These are phyloP conservation scores for Phascolomyces articulosus DNA, from an alignment of 371 early-diverging fungal species.

Conservation along the genomic window DNA sequence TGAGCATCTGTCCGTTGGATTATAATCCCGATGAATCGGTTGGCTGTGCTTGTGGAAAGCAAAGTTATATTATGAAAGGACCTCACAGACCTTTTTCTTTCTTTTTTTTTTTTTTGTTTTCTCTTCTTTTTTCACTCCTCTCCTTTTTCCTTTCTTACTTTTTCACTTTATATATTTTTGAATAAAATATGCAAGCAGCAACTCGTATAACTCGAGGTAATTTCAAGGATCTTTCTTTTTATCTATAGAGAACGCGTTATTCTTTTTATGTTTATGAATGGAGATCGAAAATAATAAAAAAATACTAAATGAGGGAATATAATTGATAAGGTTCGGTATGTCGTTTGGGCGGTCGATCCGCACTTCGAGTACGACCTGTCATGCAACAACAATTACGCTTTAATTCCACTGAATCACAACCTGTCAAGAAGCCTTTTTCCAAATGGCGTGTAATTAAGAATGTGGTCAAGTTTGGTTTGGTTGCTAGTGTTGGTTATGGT, in stretches of 20 bases:
- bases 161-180: neutral
- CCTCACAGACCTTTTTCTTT: neutral
- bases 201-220: constrained; percentile 5
- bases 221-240: too few species aligned
- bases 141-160: neutral
- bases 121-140: neutral
- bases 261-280: too few species aligned
- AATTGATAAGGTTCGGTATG: neutral
- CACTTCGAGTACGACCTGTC: constrained; percentile 6
- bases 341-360: constrained; percentile 7
- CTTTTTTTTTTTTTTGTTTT: neutral
- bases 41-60: neutral
- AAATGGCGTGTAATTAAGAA: constrained; percentile 38
- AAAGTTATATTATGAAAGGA: neutral
- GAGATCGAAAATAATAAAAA: neutral
- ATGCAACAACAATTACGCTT: constrained; percentile 10
- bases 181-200: constrained; percentile 10
- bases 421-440: constrained; percentile 19
- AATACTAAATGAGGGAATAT: neutral
- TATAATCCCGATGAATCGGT: neutral
- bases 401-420: constrained; percentile 8
- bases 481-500: constrained; percentile 36
- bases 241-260: too few species aligned
- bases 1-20: neutral
- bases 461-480: constrained; percentile 38